phyloP scores from a whole-genome alignment of 2,329 filamentous ascomycete genomes.

The Periconia sp. region DNA sequence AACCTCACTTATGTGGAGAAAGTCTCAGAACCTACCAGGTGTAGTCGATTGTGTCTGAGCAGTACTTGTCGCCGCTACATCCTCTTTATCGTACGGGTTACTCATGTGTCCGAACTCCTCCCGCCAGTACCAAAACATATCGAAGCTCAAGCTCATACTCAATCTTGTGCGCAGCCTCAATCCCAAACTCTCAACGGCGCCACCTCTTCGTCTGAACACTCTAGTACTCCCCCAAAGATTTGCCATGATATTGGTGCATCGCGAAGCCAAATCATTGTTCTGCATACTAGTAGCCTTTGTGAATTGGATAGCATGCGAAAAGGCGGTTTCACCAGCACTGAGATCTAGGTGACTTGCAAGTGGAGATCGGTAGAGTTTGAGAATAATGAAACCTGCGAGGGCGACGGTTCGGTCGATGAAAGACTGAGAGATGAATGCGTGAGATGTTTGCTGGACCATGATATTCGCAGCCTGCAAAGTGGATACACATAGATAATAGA shows the following conservation, averaged over 20 bases:
- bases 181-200: slow-evolving; percentile 33
- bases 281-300: slow-evolving; percentile 37
- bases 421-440: slow-evolving; percentile 32
- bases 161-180: slow-evolving; percentile 35
- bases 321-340: slow-evolving; percentile 36
- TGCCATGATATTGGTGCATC: slow-evolving; percentile 34
- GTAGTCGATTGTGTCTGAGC: slow-evolving; percentile 26
- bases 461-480: slow-evolving; percentile 28
- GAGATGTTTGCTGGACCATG: slow-evolving; percentile 22
- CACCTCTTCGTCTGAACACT: slow-evolving; percentile 36
- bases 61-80: slow-evolving; percentile 18
- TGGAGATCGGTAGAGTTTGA: slow-evolving; percentile 33
- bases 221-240: slow-evolving; percentile 39
- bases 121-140: slow-evolving; percentile 45
- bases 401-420: slow-evolving; percentile 38
- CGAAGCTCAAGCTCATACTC: slow-evolving; percentile 42
- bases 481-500: slow-evolving; percentile 37
- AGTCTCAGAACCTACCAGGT: slow-evolving; percentile 26
- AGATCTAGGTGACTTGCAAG: slow-evolving; percentile 36
- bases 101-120: slow-evolving; percentile 41
- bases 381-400: slow-evolving; percentile 35
- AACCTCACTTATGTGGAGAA: background rate
- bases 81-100: slow-evolving; percentile 41
- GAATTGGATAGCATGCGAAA: slow-evolving; percentile 33
- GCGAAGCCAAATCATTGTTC: slow-evolving; percentile 31